Conservation (phyloP, 129 eudicot genomes). For the Ambrosia trifida region DNA sequence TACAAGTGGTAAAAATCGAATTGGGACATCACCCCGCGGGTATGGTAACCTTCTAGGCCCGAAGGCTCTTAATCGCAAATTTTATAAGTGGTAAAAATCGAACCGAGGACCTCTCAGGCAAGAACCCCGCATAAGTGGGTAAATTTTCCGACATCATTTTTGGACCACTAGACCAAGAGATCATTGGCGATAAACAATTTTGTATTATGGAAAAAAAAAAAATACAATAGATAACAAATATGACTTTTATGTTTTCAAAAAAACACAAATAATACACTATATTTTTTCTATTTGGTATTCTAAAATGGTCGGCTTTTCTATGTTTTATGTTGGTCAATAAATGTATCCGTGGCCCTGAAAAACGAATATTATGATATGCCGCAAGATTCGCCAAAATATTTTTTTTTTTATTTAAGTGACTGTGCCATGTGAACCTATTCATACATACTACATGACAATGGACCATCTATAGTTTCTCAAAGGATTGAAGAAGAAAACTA, state of each 20-base stretch:
- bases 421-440: conserved; percentile 18
- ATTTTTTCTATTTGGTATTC: not conserved
- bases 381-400: conserved; percentile 25
- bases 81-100: too few relatives aligned
- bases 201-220: not conserved
- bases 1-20: too few relatives aligned
- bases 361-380: conserved; percentile 24
- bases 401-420: conserved; percentile 23
- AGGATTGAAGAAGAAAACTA: not conserved
- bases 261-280: not conserved
- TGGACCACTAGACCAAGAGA: too few relatives aligned
- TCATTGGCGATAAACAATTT: too few relatives aligned
- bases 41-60: too few relatives aligned
- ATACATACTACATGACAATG: conserved; percentile 20
- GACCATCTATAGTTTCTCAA: conserved; percentile 24
- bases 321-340: conserved; percentile 7
- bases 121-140: too few relatives aligned
- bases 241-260: not conserved
- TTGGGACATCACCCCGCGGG: too few relatives aligned
- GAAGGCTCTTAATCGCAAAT: too few relatives aligned
- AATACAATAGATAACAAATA: not conserved
- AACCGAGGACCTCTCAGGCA: too few relatives aligned
- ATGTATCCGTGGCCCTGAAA: conserved; percentile 15
- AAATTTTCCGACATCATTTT: too few relatives aligned
- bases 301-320: too few relatives aligned